phyloP scores from a whole-genome alignment of 2,329 filamentous ascomycete species.

The Periconia sp. region DNA sequence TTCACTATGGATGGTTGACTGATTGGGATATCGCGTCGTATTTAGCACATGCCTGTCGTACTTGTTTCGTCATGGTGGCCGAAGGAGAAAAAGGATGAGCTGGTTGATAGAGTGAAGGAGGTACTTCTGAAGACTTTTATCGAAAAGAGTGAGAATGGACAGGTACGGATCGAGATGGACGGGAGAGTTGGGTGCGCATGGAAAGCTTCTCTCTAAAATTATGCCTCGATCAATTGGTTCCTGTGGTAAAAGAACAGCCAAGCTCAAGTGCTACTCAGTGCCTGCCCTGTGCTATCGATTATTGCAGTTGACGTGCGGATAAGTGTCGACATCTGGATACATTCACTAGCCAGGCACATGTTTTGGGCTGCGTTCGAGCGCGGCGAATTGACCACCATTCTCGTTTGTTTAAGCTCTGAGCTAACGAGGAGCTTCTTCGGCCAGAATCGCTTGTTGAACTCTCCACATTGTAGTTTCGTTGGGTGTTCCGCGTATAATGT shows the following conservation, averaged over 20 bases:
- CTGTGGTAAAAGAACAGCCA: too few species aligned
- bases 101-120: slow-evolving; percentile 8
- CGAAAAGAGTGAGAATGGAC: slow-evolving; percentile 14
- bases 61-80: slow-evolving; percentile 18
- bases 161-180: slow-evolving; percentile 10
- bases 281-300: too few species aligned
- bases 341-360: neutral
- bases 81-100: slow-evolving; percentile 16
- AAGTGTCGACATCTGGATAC: too few species aligned
- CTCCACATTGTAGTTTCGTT: neutral
- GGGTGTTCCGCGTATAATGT: neutral
- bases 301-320: too few species aligned
- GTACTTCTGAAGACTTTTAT: slow-evolving; percentile 11
- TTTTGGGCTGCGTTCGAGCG: neutral
- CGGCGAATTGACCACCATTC: neutral
- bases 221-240: too few species aligned
- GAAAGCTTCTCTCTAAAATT: neutral
- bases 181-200: neutral
- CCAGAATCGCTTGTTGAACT: neutral
- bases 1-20: neutral
- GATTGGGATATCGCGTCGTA: neutral
- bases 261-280: too few species aligned
- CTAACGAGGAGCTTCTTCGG: neutral
- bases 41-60: slow-evolving; percentile 13
- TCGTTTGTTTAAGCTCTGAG: neutral